Conservation (phyloP, 768 basidiomycete species). For the Glaciozyma antarctica region DNA sequence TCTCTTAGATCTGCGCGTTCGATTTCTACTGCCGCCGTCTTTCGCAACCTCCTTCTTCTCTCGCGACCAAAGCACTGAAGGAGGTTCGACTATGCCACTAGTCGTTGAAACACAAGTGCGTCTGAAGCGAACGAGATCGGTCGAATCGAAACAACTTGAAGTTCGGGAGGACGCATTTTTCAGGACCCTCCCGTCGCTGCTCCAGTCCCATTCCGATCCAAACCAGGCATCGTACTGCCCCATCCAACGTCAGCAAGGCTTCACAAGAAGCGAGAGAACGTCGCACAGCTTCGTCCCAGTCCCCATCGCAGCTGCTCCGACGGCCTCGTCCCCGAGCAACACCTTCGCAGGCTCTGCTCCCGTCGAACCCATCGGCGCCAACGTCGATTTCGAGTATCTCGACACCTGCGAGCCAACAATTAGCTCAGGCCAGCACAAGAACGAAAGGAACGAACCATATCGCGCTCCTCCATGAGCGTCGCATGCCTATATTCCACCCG, state of each 20-base stretch:
- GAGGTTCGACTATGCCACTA: too few species aligned
- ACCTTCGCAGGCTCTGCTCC: background rate
- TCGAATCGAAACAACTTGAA: too few species aligned
- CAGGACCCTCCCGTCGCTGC: too few species aligned
- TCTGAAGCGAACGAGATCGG: too few species aligned
- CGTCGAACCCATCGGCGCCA: too few species aligned
- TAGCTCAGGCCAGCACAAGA: background rate
- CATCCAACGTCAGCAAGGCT: background rate
- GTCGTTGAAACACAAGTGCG: too few species aligned
- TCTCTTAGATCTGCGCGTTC: too few species aligned
- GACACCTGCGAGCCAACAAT: background rate
- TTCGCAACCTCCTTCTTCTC: too few species aligned
- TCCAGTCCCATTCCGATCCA: background rate
- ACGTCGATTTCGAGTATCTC: background rate
- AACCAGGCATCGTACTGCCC: background rate
- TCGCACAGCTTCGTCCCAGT: conserved; percentile 3
- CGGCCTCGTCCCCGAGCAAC: conserved; percentile 9
- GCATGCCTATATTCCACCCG: conserved; percentile 83
- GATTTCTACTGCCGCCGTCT: too few species aligned
- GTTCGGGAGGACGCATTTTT: too few species aligned
- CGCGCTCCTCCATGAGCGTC: conserved; percentile 76
- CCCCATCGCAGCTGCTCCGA: conserved; percentile 29
- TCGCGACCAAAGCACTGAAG: too few species aligned
- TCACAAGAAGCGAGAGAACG: too few species aligned
- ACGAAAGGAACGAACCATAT: conserved; percentile 25